These are phyloP conservation scores for Colletotrichum echinochloae DNA, from an alignment of 2,329 filamentous ascomycete genomes.

Conservation along the genomic window DNA sequence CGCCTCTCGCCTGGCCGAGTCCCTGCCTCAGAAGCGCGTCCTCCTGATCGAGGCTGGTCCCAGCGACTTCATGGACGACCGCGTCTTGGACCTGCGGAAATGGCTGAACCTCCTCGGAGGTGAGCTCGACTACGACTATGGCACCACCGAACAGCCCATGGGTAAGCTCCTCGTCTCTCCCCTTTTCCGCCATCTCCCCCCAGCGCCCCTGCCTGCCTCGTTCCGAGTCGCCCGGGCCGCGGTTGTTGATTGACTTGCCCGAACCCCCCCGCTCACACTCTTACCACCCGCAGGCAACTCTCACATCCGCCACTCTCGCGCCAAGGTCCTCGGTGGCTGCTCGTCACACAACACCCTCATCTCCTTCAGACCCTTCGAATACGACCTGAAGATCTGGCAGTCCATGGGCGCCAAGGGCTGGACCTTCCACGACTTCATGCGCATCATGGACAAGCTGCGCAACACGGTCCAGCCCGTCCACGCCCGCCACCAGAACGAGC, in stretches of 20 bases:
- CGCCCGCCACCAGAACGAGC: slow-evolving; percentile 85
- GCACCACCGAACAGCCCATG: slow-evolving; percentile 88
- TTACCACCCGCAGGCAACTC: slow-evolving; percentile 75
- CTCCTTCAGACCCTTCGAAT: slow-evolving; percentile 90
- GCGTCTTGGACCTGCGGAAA: slow-evolving; percentile 86
- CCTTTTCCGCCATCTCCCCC: neutral
- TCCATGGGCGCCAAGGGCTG: slow-evolving; percentile 84
- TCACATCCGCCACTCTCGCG: slow-evolving; percentile 89
- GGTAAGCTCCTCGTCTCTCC: slow-evolving; percentile 53
- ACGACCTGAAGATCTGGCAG: slow-evolving; percentile 89
- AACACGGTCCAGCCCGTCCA: slow-evolving; percentile 94
- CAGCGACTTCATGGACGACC: slow-evolving; percentile 88
- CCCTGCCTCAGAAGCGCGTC: slow-evolving; percentile 84
- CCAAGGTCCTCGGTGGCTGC: slow-evolving; percentile 92
- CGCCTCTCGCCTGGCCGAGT: slow-evolving; percentile 82
- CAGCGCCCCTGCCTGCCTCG: neutral
- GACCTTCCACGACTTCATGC: slow-evolving; percentile 87
- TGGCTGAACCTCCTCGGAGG: slow-evolving; percentile 88
- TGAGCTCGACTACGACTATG: slow-evolving; percentile 92
- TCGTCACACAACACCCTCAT: slow-evolving; percentile 95
- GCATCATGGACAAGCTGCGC: slow-evolving; percentile 83
- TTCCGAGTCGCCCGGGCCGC: no score
- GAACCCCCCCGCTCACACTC: slow-evolving; percentile 4
- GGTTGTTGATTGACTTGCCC: neutral
- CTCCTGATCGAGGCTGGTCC: slow-evolving; percentile 90